phyloP scores from a whole-genome alignment of 768 basidiomycete species.

The Mycena haematopus region DNA sequence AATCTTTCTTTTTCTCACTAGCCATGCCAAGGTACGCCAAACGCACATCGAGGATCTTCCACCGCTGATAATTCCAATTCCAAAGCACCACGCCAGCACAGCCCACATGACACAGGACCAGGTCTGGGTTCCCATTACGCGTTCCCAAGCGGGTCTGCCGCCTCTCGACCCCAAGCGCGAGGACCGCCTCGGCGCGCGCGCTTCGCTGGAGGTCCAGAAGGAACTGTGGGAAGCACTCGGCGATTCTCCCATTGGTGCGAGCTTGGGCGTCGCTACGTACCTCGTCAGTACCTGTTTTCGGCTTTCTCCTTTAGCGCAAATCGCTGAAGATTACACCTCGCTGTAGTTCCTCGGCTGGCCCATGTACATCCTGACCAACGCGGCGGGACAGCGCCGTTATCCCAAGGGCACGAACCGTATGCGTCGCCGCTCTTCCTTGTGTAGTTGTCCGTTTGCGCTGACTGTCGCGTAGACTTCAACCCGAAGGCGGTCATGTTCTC shows the following conservation, averaged over 20 bases:
- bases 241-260: constrained; percentile 85
- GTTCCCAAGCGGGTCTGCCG: constrained; percentile 69
- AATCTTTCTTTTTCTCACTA: not conserved
- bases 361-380: constrained; percentile 67
- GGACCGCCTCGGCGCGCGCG: constrained; percentile 67
- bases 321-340: not conserved
- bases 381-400: constrained; percentile 69
- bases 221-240: constrained; percentile 88
- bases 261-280: constrained; percentile 58
- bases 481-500: constrained; percentile 83
- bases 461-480: constrained; percentile 63
- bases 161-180: constrained; percentile 70
- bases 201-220: constrained; percentile 68
- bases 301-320: not conserved
- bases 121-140: constrained; percentile 92
- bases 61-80: constrained; percentile 27
- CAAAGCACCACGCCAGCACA: constrained; percentile 94
- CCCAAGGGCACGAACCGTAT: constrained; percentile 66
- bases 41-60: not conserved
- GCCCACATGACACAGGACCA: constrained; percentile 94
- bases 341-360: constrained; percentile 67
- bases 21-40: constrained; percentile 52
- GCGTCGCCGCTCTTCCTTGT: constrained; percentile 37
- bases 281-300: constrained; percentile 52
- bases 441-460: not conserved